These are phyloP conservation scores for Myriosclerotinia curreyana DNA, from an alignment of 2,329 filamentous ascomycete genomes.

Conservation along the genomic window DNA sequence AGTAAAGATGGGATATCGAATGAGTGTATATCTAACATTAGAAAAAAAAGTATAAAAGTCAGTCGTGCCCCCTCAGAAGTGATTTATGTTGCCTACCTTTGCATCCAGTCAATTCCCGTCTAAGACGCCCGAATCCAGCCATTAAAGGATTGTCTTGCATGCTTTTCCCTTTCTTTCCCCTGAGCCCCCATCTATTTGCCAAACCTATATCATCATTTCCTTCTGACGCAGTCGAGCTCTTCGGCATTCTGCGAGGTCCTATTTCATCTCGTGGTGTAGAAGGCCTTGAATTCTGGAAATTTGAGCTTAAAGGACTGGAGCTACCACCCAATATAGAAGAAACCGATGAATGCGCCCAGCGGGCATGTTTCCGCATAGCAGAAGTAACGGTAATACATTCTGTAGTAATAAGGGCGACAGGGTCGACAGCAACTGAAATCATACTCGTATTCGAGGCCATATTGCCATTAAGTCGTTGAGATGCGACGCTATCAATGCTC, in stretches of 20 bases:
- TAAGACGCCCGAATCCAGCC: constrained; percentile 85
- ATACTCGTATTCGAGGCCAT: constrained; percentile 36
- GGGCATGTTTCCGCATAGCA: constrained; percentile 94
- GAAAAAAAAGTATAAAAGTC: constrained; percentile 34
- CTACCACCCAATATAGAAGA: constrained; percentile 87
- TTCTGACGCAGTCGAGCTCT: constrained; percentile 41
- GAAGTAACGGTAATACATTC: constrained; percentile 99
- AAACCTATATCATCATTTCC: constrained; percentile 54
- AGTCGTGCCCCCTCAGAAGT: constrained; percentile 7
- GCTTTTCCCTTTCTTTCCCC: constrained; percentile 94
- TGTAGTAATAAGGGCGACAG: constrained; percentile 89
- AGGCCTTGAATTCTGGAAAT: constrained; percentile 48
- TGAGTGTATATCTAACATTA: constrained; percentile 66
- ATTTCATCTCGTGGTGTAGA: constrained; percentile 37
- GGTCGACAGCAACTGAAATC: constrained; percentile 81
- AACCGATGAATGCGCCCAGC: constrained; percentile 93
- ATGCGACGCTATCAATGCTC: constrained; percentile 18
- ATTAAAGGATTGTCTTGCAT: constrained; percentile 97
- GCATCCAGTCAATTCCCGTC: constrained; percentile 81
- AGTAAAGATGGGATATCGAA: constrained; percentile 90
- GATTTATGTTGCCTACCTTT: constrained; percentile 55
- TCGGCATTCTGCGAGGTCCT: constrained; percentile 29
- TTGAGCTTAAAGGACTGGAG: constrained; percentile 44
- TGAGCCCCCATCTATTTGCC: constrained; percentile 84
- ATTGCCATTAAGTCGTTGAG: constrained; percentile 26